Evolutionary conservation across 2,329 filamentous ascomycete genomes (phyloP), one percentile per base, ranked within the genome.

Genomic region (Calycina marina): DNA sequence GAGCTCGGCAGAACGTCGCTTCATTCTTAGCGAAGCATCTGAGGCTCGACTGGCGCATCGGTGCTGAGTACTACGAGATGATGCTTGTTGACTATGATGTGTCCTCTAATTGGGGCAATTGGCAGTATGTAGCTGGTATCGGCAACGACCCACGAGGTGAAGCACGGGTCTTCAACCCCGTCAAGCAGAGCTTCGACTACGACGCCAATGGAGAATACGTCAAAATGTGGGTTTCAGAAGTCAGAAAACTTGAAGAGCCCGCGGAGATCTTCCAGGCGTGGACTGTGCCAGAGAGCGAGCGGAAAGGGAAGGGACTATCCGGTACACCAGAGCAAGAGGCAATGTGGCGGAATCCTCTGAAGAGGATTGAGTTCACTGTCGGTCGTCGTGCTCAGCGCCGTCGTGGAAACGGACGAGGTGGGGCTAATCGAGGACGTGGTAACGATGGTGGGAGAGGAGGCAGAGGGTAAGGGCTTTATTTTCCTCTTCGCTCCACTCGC

Each of bases 61-160:
- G 81, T 0, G 82, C 80, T 0, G 81, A 86, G 50, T 88, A 78
- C 77, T 88, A 86, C 48, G 81, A 88, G 50, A 70, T 67, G 49
- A 59, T 79, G 48, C 62, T 86, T 3, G 61, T 77, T 17, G 82
- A 90, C 50, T 84, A 86, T 49, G 81, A 88, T 43, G 65, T 79
- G 0, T 72, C 68, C 10, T 77, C 67, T 37, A 86, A 86, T 43
- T 88, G 79, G 79, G 73, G 73, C 6, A 85, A 84, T 46, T 86
- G 80, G 81, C 79, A 85, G 52, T 88, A 88, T 39, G 70, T 82
- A 1, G 67, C 80, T 0, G 81, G 81, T 0, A 78, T 88, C 0
- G 81, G 82, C 5, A 86, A 85, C 41, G 80, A 88, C 43, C 81
- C 80, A 0, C 60, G 79, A 14, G 72, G 74, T 5, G 69, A 78